A percentile compares a stretch with the other conserved stretches of the same genome.
Conservation (phyloP, 225 moss, liverwort and hornwort species). For the Bryum argenteum region DNA sequence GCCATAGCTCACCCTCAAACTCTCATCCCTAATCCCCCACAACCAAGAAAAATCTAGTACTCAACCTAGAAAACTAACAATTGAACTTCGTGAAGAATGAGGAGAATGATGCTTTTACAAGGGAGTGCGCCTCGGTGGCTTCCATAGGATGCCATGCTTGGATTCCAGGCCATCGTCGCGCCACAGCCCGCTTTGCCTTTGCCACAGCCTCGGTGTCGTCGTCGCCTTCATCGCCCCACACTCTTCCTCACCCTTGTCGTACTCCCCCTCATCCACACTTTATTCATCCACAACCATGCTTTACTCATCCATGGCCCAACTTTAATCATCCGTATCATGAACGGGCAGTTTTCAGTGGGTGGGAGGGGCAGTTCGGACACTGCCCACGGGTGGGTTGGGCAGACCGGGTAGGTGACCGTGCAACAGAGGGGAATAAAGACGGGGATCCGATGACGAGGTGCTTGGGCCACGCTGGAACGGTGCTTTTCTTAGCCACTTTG, state of each 20-base stretch:
- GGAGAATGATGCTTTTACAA: background rate
- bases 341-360: too few species aligned
- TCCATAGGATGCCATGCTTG: background rate
- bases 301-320: background rate
- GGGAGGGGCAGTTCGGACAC: too few species aligned
- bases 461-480: slow-evolving; percentile 5
- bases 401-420: background rate
- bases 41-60: background rate
- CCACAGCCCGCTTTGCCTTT: slow-evolving; percentile 6
- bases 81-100: background rate
- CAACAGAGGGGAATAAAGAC: background rate
- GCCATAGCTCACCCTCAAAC: slow-evolving; percentile 48
- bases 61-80: background rate
- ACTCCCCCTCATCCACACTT: background rate
- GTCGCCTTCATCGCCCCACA: slow-evolving; percentile 28
- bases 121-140: slow-evolving; percentile 7
- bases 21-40: background rate
- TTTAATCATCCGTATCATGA: too few species aligned
- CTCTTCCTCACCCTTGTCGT: background rate
- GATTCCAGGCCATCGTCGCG: slow-evolving; percentile 4
- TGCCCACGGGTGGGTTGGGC: too few species aligned
- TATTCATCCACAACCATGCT: background rate
- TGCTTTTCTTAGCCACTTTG: slow-evolving; percentile 19
- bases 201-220: slow-evolving; percentile 20
- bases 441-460: background rate